Base-by-base conservation (phyloP, 1,284 basidiomycete genomes). In the Chondrostereum purpureum region DNA sequence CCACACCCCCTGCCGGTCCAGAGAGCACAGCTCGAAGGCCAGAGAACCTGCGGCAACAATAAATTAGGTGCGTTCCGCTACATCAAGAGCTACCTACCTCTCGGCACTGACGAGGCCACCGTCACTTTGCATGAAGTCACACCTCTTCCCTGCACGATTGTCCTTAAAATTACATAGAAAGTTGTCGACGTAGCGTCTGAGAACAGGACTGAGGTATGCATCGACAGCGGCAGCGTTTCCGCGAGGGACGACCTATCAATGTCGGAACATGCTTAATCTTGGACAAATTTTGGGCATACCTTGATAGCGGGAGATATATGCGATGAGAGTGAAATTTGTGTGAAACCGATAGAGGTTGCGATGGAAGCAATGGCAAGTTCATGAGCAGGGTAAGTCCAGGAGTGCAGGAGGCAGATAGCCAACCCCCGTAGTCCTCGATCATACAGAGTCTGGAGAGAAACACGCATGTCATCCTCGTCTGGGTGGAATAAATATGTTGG, bases 1-100 rank as follows among this genome's bases (percentile, higher is more conserved):
- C 84, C 1, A 89, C 86, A 2, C 87, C 86, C 0, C 86, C 85
- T 0, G 85, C 86, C 0, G 85, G 87, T 6, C 87, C 87, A 36
- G 80, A 82, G 31, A 91, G 66, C 47, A 90, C 85, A 24, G 79
- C 80, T 64, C 86, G 84, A 46, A 91, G 67, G 1, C 88, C 88
- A 0, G 80, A 80, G 58, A 91, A 91, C 56, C 83, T 80, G 45
- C 72, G 65, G 2, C 84, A 67, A 48, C 85, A 81, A 14, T 18
- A 4, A 20, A 44, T 21, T 14, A 40, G 12, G 8, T 18, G 8
- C 27, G n/a, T 31, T 31, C 27, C 27, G 8, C n/a, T n/a, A n/a
- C 27, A 31, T 31, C n/a, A n/a, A 31, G 27, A 31, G 27, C 27
- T 23, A 34, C 44, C 2, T 13, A 45, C 44, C 41, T 45, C n/a